Conservation (phyloP, 805 yeast genomes). For the Wickerhamiella dianesei region DNA sequence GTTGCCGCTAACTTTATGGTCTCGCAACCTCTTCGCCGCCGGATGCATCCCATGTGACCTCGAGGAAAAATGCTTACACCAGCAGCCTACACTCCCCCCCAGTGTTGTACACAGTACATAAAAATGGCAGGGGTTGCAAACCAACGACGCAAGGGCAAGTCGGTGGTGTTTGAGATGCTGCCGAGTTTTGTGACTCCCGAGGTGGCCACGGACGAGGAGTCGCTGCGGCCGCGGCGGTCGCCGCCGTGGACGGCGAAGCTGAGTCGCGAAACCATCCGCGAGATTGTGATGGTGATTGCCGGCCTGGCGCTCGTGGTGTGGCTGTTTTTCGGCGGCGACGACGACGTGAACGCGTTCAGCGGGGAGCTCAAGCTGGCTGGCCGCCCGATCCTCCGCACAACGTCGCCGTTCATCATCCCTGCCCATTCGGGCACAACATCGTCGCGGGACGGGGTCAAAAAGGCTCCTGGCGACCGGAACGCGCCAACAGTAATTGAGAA, state of each 20-base stretch:
- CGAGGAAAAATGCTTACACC: too few relatives aligned
- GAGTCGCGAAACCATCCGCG: conserved; percentile 17
- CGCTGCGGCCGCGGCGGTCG: conserved; percentile 3
- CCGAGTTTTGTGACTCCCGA: conserved; percentile 18
- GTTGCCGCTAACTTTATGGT: conserved; percentile 8
- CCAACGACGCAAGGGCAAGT: conserved; percentile 17
- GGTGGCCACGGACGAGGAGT: conserved; percentile 6
- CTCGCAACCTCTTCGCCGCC: conserved; percentile 13
- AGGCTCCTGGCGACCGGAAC: conserved; percentile 25
- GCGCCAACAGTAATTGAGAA: conserved; percentile 6
- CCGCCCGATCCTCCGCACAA: conserved; percentile 8
- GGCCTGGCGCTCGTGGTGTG: conserved; percentile 19
- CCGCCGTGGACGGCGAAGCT: conserved; percentile 8
- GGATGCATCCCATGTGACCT: conserved; percentile 8
- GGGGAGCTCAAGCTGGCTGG: conserved; percentile 4
- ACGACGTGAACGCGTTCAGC: conserved; percentile 1
- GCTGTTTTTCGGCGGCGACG: conserved; percentile 18
- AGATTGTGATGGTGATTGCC: conserved; percentile 16
- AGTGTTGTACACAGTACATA: background rate
- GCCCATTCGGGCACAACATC: conserved; percentile 12
- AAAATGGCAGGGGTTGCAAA: conserved; percentile 6
- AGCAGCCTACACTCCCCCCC: too few relatives aligned
- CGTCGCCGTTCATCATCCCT: conserved; percentile 19
- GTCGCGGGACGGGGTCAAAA: conserved; percentile 19
- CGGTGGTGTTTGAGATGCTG: conserved; percentile 16